These are phyloP conservation scores for Fusarium scirpi DNA, from an alignment of 2,329 filamentous ascomycete species.

Conservation along the genomic window DNA sequence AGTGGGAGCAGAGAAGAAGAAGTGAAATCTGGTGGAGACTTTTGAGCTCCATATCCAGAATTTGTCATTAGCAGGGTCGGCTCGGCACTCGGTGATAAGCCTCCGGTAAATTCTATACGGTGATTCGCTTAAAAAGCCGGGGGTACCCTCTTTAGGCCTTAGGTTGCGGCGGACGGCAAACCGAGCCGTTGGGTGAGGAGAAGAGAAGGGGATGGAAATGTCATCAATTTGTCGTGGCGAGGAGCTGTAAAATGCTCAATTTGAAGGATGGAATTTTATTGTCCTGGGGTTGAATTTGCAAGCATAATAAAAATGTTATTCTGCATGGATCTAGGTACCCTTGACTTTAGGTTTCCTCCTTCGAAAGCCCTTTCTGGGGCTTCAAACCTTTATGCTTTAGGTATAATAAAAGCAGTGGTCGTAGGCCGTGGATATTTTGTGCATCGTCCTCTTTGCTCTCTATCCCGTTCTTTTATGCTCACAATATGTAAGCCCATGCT, in stretches of 20 bases:
- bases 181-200: conserved; percentile 24
- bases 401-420: neutral
- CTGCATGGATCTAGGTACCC: neutral
- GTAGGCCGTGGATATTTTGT: neutral
- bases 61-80: conserved; percentile 55
- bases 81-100: conserved; percentile 54
- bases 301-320: neutral
- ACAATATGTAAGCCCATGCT: neutral
- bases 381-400: neutral
- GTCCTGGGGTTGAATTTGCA: neutral
- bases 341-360: neutral
- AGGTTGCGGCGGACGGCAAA: conserved; percentile 18
- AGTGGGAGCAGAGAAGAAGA: conserved; percentile 35
- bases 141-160: conserved; percentile 28
- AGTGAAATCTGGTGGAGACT: conserved; percentile 42
- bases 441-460: neutral
- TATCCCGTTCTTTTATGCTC: neutral
- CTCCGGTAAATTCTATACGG: conserved; percentile 31
- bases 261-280: neutral
- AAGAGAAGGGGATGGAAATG: conserved; percentile 10
- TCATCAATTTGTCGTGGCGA: conserved; percentile 31
- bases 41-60: conserved; percentile 45
- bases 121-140: conserved; percentile 50
- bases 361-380: neutral
- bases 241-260: neutral